Evolutionary conservation across 2,329 filamentous ascomycete species (phyloP).

Genomic region (Ceratocystis lukuohia): DNA sequence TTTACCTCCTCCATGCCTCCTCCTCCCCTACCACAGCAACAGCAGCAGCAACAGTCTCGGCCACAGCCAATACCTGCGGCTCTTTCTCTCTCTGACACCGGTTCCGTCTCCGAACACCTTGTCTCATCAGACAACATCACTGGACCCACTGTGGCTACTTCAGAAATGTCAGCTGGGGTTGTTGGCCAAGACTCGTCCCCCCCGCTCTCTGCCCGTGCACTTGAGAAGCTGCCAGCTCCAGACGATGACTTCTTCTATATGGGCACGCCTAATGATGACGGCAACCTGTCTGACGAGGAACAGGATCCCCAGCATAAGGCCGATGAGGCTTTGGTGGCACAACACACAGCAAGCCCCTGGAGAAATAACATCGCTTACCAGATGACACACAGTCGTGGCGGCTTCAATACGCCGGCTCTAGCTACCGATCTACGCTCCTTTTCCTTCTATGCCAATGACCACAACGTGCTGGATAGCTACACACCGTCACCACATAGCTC

Average conservation of each 20-base stretch:
- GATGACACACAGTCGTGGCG: constrained; percentile 19
- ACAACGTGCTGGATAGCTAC: constrained; percentile 48
- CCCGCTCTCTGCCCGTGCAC: not conserved
- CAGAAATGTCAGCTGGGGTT: no score
- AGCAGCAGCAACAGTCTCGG: not conserved
- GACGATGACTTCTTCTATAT: constrained; percentile 33
- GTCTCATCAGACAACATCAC: not conserved
- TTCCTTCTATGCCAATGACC: constrained; percentile 33
- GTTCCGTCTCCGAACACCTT: not conserved
- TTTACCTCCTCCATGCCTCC: not conserved
- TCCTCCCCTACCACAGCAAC: not conserved
- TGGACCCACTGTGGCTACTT: no score
- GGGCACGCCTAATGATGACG: constrained; percentile 50
- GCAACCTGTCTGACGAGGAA: constrained; percentile 45
- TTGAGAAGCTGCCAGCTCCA: not conserved
- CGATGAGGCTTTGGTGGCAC: constrained; percentile 27
- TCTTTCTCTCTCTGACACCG: not conserved
- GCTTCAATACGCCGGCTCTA: constrained; percentile 27
- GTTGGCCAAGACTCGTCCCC: not conserved
- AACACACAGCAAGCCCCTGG: constrained; percentile 13
- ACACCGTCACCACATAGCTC: constrained; percentile 50
- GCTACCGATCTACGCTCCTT: constrained; percentile 38
- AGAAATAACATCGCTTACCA: constrained; percentile 7
- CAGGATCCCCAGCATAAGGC: constrained; percentile 36
- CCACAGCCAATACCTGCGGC: not conserved